Base-by-base conservation (phyloP, 2,329 filamentous ascomycete genomes). In the Zymoseptoria brevis region DNA sequence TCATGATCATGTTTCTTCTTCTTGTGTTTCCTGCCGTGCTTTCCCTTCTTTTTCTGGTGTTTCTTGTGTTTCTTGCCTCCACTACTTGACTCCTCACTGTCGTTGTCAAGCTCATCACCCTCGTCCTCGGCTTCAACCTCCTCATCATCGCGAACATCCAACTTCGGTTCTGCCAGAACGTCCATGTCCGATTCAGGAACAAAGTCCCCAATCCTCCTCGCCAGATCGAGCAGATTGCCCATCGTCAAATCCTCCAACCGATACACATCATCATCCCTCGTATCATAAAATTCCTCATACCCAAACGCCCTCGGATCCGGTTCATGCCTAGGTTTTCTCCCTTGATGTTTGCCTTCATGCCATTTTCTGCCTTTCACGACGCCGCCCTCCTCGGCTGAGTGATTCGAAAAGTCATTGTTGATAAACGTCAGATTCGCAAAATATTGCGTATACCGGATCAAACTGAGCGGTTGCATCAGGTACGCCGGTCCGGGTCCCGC, bases 351-450 rank as follows among this genome's bases (percentile, higher is more conserved):
- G 57, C 86, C 86, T 59, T 84, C 77, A 41, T 83, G 82, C 85
- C 87, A 88, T 62, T 78, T 7, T 54, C 41, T 8, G 30, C 63
- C 2, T 72, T n/a, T n/a, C n/a, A n/a, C 69, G 5, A 74, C 64
- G 6, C 72, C 73, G 8, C 72, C 50, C 9, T 52, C 50, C 2
- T 30, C 21, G 0, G 57, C 35, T n/a, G n/a, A n/a, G 8, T 56
- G 35, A 5, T 60, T 60, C 1, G 74, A 69, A 53, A 85, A 80
- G 60, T 88, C 83, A 67, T 91, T 89, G 75, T 97, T 95, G 75
- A 96, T 87, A 60, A 84, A 77, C 0, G 93, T 97, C n/a, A 99
- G 77, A 72, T 99, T 99, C 61, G 93, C 91, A 73, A 85, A 96
- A 74, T 95, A 96, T 69, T 99, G 94, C 3, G 85, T 90, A 73